These are phyloP conservation scores for Mentha longifolia DNA, from an alignment of 257 asterid species.

Conservation along the genomic window DNA sequence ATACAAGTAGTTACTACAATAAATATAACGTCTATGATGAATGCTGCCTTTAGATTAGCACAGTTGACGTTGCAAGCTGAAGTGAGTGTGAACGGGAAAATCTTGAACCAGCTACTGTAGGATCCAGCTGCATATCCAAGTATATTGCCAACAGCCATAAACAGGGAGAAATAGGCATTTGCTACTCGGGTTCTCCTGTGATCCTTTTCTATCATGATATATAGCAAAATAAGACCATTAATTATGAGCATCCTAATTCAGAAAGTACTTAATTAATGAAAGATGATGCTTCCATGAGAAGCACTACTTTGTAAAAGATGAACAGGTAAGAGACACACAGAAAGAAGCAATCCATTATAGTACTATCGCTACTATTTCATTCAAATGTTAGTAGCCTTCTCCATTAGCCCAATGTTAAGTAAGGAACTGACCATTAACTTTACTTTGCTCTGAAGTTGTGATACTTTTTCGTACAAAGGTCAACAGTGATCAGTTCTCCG, in stretches of 20 bases:
- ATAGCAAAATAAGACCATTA: conserved; percentile 13
- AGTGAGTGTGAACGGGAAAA: conserved; percentile 69
- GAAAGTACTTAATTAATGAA: not conserved
- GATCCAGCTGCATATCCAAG: conserved; percentile 92
- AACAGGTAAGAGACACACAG: not conserved
- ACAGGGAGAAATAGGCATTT: conserved; percentile 74
- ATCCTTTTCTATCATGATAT: conserved; percentile 62
- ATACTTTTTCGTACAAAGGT: not conserved
- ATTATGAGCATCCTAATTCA: conserved; percentile 21
- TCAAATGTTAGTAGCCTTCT: not conserved
- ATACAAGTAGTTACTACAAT: conserved; percentile 61
- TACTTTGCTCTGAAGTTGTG: not conserved
- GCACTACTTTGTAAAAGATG: not conserved
- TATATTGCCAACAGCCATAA: conserved; percentile 86
- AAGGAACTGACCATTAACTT: not conserved
- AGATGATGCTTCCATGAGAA: not conserved
- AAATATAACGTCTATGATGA: conserved; percentile 67
- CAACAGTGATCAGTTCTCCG: not conserved
- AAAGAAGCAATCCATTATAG: not conserved
- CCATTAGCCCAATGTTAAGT: not conserved
- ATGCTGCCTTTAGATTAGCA: conserved; percentile 87
- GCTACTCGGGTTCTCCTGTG: conserved; percentile 84
- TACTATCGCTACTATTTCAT: not conserved
- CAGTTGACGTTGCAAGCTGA: conserved; percentile 76
- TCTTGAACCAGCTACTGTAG: conserved; percentile 76